Conservation (phyloP, 1,284 basidiomycete species). For the Rhizoctonia solani region DNA sequence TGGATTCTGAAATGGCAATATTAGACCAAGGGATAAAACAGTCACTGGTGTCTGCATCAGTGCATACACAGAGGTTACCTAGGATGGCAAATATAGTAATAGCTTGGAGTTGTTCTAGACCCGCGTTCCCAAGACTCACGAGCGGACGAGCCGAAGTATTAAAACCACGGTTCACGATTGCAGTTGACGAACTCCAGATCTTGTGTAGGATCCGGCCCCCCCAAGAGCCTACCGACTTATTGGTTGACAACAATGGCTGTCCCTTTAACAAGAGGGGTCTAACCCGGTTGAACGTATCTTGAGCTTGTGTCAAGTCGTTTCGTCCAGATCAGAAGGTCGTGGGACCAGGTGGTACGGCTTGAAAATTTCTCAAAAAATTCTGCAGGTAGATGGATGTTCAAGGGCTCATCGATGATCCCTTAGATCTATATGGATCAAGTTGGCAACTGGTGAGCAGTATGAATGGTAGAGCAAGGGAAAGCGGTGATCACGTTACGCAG, state of each 20-base stretch:
- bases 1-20: no score
- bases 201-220: background rate
- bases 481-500: background rate
- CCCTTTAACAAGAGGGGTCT: no score
- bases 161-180: background rate
- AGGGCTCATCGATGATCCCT: background rate
- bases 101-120: no score
- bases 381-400: background rate
- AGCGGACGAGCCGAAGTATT: background rate
- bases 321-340: no score
- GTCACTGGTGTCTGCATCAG: background rate
- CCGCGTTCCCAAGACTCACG: no score
- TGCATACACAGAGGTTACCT: background rate
- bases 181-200: background rate
- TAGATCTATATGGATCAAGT: conserved; percentile 7
- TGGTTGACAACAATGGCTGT: background rate
- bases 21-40: background rate
- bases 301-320: no score
- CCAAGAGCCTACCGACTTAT: background rate
- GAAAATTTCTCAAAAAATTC: background rate
- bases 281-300: no score
- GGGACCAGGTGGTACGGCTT: background rate
- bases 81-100: no score
- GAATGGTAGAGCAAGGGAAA: background rate
- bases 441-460: background rate